These are phyloP conservation scores for Aspergillus nomiae DNA, from an alignment of 2,329 filamentous ascomycete genomes.

Conservation along the genomic window DNA sequence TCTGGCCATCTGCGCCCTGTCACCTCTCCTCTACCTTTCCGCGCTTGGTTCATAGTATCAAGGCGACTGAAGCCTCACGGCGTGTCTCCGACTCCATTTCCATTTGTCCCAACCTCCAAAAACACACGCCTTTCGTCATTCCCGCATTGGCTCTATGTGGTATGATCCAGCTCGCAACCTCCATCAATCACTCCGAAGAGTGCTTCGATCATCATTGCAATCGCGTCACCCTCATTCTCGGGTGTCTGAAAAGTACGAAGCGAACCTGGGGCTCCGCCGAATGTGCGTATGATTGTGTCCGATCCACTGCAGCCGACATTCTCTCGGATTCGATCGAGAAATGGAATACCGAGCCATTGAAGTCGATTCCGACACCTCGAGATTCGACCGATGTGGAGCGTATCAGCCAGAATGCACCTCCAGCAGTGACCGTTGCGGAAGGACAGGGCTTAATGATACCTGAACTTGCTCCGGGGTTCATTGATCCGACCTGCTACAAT, in stretches of 20 bases:
- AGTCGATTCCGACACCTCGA: slow-evolving; percentile 22
- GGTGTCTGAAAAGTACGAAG: slow-evolving; percentile 35
- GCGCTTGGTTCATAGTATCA: slow-evolving; percentile 37
- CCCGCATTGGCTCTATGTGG: slow-evolving; percentile 33
- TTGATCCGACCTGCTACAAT: slow-evolving; percentile 35
- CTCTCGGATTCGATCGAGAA: slow-evolving; percentile 30
- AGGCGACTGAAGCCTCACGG: slow-evolving; percentile 38
- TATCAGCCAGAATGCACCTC: slow-evolving; percentile 15
- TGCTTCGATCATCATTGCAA: slow-evolving; percentile 43
- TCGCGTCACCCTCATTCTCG: slow-evolving; percentile 38
- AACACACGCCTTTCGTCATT: slow-evolving; percentile 36
- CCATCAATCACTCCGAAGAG: slow-evolving; percentile 35
- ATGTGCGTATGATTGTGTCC: slow-evolving; percentile 29
- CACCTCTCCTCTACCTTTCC: slow-evolving; percentile 35
- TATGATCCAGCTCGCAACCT: slow-evolving; percentile 38
- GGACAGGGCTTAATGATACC: slow-evolving; percentile 29
- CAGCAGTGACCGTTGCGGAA: slow-evolving; percentile 20
- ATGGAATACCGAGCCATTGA: slow-evolving; percentile 30
- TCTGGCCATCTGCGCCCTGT: slow-evolving; percentile 29
- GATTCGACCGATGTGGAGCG: slow-evolving; percentile 22
- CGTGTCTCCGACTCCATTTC: slow-evolving; percentile 36
- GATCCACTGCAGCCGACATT: slow-evolving; percentile 31
- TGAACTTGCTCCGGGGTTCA: slow-evolving; percentile 28
- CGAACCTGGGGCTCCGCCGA: slow-evolving; percentile 34
- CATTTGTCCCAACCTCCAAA: slow-evolving; percentile 33